Evolutionary conservation across 2,329 filamentous ascomycete species (phyloP).

Genomic region (Calonectria crousiana): DNA sequence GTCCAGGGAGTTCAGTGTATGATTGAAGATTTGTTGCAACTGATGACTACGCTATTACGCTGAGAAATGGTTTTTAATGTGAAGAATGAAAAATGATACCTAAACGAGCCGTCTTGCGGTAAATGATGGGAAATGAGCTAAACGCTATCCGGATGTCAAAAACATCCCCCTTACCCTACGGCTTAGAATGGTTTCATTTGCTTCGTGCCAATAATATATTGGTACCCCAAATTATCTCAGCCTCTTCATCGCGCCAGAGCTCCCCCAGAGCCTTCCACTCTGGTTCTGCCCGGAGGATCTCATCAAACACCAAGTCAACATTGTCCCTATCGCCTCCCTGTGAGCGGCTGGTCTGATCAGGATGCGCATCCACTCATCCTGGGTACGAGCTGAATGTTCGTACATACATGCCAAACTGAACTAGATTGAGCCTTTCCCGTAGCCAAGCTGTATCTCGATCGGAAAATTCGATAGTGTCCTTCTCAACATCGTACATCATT

Average conservation of each 20-base stretch:
- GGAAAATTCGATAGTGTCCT: constrained; percentile 48
- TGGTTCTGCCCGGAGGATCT: constrained; percentile 65
- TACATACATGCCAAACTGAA: constrained; percentile 70
- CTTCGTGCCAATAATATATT: constrained; percentile 65
- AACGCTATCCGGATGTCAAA: not conserved
- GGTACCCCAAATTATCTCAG: constrained; percentile 72
- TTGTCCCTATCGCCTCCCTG: constrained; percentile 71
- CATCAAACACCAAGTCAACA: constrained; percentile 72
- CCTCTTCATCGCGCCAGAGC: constrained; percentile 64
- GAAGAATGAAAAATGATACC: not conserved
- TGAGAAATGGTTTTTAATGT: not conserved
- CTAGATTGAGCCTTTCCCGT: constrained; percentile 65
- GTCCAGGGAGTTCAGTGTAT: no score
- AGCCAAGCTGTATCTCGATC: constrained; percentile 60
- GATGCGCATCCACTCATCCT: constrained; percentile 69
- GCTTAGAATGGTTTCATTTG: not conserved
- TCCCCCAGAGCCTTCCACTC: constrained; percentile 63
- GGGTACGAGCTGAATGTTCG: constrained; percentile 71
- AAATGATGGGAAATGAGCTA: not conserved
- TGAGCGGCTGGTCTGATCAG: constrained; percentile 59
- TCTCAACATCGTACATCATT: constrained; percentile 69
- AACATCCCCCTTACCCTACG: not conserved
- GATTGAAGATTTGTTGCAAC: not conserved
- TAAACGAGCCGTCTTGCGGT: not conserved
- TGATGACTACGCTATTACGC: not conserved